phyloP scores from a whole-genome alignment of 2,329 filamentous ascomycete species.

The Phialophora macrospora region DNA sequence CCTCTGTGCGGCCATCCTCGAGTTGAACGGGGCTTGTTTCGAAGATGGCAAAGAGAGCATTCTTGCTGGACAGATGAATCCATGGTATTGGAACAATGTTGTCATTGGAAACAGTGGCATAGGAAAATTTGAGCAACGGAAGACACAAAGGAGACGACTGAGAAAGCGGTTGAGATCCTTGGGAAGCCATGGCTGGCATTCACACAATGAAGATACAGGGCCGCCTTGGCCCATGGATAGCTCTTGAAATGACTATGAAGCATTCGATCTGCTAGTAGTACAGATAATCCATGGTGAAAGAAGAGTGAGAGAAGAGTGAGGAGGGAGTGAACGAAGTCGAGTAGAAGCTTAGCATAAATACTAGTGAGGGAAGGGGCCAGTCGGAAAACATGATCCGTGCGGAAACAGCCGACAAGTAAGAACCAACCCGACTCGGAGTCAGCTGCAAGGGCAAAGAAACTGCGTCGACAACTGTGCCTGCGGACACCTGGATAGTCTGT shows the following conservation, averaged over 20 bases:
- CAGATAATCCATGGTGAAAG: neutral
- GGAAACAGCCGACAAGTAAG: conserved; percentile 12
- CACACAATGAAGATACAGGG: neutral
- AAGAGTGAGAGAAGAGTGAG: conserved; percentile 2
- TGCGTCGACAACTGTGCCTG: neutral
- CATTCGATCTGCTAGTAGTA: neutral
- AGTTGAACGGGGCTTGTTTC: conserved; percentile 40
- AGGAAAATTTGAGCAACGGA: conserved; percentile 51
- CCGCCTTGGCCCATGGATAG: neutral
- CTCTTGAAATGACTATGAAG: neutral
- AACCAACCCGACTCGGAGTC: conserved; percentile 1
- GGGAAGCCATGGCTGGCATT: conserved; percentile 48
- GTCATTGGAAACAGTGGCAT: conserved; percentile 47
- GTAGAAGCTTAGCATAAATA: neutral
- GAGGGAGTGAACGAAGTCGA: neutral
- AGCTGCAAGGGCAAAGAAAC: conserved; percentile 10
- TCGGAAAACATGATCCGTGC: conserved; percentile 15
- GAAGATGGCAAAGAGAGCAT: conserved; percentile 46
- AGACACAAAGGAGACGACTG: conserved; percentile 50
- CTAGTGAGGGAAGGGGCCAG: conserved; percentile 7
- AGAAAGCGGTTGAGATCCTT: conserved; percentile 51
- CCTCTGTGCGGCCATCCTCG: conserved; percentile 33
- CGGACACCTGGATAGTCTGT: neutral
- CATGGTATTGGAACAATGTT: conserved; percentile 50
- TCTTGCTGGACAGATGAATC: conserved; percentile 50